Evolutionary conservation across 371 early-diverging fungal species (phyloP).

Genomic region (Sanchytrium tribonematis): DNA sequence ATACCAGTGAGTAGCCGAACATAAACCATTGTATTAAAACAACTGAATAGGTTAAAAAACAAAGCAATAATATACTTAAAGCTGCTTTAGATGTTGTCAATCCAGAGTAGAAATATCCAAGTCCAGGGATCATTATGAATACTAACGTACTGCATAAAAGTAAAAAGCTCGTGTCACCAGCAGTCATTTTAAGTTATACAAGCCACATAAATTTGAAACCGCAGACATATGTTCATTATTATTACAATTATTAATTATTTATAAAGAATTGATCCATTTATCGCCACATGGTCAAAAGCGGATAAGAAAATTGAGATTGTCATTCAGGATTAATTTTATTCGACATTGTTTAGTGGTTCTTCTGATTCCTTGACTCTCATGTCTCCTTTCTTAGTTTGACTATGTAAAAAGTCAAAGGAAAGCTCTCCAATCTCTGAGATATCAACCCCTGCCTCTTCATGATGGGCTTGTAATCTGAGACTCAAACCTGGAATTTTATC

Average conservation of each 20-base stretch:
- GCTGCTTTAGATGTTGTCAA: constrained; percentile 5
- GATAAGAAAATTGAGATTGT: background rate
- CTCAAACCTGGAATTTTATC: constrained; percentile 18
- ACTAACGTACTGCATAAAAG: constrained; percentile 4
- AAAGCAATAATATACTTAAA: constrained; percentile 4
- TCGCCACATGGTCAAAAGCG: background rate
- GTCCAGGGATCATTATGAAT: constrained; percentile 5
- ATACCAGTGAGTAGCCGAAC: constrained; percentile 58
- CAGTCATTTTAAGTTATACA: too few species aligned
- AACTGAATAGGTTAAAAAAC: constrained; percentile 3
- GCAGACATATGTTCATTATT: too few species aligned
- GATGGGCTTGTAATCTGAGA: constrained; percentile 25
- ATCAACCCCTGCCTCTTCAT: constrained; percentile 28
- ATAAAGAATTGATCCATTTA: too few species aligned
- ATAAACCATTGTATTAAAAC: constrained; percentile 36
- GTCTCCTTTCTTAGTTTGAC: background rate
- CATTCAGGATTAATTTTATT: background rate
- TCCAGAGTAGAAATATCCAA: constrained; percentile 7
- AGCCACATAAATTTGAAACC: too few species aligned
- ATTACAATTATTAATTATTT: too few species aligned
- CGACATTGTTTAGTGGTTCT: background rate
- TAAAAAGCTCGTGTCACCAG: constrained; percentile 4
- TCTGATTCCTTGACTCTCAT: background rate
- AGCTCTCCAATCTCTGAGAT: constrained; percentile 34
- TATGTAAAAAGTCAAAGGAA: constrained; percentile 20